Evolutionary conservation across 768 basidiomycete species (phyloP).

Genomic region (Pleurotus djamor): DNA sequence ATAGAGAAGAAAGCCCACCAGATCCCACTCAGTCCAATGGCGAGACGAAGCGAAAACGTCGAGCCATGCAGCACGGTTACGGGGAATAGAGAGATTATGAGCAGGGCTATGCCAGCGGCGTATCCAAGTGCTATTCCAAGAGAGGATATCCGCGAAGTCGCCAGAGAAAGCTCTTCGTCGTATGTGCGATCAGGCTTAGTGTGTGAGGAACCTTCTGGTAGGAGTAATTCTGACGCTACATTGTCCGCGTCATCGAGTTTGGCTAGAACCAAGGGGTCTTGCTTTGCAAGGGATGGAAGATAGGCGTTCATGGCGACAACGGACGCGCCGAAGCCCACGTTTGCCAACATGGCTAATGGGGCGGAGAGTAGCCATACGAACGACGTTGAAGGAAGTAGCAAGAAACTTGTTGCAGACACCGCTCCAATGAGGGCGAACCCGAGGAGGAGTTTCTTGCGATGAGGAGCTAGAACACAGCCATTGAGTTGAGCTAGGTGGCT

Average conservation of each 20-base stretch:
- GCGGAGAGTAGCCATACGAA: constrained; percentile 69
- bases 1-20: constrained; percentile 89
- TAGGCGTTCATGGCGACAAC: constrained; percentile 92
- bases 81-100: constrained; percentile 76
- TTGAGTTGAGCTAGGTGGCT: neutral
- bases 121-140: constrained; percentile 88
- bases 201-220: constrained; percentile 12
- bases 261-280: constrained; percentile 54
- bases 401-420: constrained; percentile 63
- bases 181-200: constrained; percentile 28
- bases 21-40: constrained; percentile 54
- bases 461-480: constrained; percentile 36
- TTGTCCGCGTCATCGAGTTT: constrained; percentile 15
- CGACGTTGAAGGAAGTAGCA: constrained; percentile 70
- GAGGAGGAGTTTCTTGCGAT: constrained; percentile 78
- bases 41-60: too few species aligned
- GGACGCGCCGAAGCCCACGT: constrained; percentile 84
- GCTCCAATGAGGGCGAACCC: constrained; percentile 75
- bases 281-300: constrained; percentile 70
- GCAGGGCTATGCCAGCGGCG: constrained; percentile 72
- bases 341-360: constrained; percentile 71
- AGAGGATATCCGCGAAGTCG: constrained; percentile 82
- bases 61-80: constrained; percentile 64
- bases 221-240: constrained; percentile 33
- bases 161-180: constrained; percentile 58